These are phyloP conservation scores for Cenchrus purpureus DNA, from an alignment of 176 grass and related monocot species.

Conservation along the genomic window DNA sequence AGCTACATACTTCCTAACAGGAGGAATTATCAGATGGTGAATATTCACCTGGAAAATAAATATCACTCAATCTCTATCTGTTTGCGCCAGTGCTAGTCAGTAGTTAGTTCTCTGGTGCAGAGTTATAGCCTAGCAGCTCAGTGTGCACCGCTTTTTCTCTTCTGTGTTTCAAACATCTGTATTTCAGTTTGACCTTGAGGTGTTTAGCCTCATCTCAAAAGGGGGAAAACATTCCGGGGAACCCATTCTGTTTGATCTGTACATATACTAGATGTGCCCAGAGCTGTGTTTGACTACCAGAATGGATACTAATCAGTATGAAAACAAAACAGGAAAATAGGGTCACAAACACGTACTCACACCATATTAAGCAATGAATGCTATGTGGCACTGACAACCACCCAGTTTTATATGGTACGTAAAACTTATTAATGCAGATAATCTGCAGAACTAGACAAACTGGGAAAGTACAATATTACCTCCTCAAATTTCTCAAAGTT, in stretches of 20 bases:
- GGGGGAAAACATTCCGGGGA: too few relatives aligned
- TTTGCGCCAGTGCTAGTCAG: too few relatives aligned
- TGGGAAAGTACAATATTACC: slow-evolving; percentile 49
- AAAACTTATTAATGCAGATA: slow-evolving; percentile 28
- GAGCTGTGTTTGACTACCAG: not conserved
- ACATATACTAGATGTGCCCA: slow-evolving; percentile 6
- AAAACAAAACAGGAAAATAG: slow-evolving; percentile 13
- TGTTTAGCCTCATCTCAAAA: too few relatives aligned
- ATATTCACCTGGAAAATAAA: slow-evolving; percentile 30
- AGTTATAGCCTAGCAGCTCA: too few relatives aligned
- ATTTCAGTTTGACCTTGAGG: too few relatives aligned
- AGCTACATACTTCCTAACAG: slow-evolving; percentile 5
- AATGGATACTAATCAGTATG: not conserved
- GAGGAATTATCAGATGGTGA: slow-evolving; percentile 1
- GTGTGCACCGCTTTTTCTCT: too few relatives aligned
- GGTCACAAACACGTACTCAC: not conserved
- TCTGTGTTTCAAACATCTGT: too few relatives aligned
- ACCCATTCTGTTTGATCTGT: slow-evolving; percentile 3
- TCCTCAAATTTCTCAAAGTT: slow-evolving; percentile 96
- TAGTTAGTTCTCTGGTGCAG: too few relatives aligned
- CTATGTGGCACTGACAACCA: not conserved
- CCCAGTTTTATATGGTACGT: not conserved
- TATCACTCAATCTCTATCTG: not conserved
- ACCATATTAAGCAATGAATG: not conserved
- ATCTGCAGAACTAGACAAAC: slow-evolving; percentile 21